Conservation (phyloP, 257 asterid species). For the Gynochthodes officinalis region DNA sequence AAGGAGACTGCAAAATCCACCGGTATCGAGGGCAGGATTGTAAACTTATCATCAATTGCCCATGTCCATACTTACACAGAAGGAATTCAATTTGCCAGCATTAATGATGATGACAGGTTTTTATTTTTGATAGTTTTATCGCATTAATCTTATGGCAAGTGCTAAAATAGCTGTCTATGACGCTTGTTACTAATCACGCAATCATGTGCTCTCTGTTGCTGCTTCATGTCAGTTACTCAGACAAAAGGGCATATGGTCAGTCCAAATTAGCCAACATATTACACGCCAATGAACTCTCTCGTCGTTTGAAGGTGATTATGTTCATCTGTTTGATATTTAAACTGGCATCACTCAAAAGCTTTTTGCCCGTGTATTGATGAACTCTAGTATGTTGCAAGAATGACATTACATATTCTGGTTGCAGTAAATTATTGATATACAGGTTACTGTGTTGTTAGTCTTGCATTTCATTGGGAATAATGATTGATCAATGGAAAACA, state of each 20-base stretch:
- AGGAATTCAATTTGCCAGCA: conserved; percentile 59
- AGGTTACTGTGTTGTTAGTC: background rate
- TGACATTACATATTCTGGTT: background rate
- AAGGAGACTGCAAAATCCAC: conserved; percentile 63
- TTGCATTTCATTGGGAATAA: background rate
- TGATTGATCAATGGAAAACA: background rate
- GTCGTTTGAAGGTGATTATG: conserved; percentile 50
- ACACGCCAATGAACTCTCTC: conserved; percentile 80
- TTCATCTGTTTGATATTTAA: background rate
- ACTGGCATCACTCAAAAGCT: background rate
- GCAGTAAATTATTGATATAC: background rate
- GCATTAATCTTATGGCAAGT: background rate
- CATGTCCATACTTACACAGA: conserved; percentile 50
- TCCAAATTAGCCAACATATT: conserved; percentile 79
- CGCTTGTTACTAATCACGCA: background rate
- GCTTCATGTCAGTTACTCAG: conserved; percentile 48
- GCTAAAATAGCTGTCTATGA: too few species aligned
- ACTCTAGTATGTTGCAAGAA: background rate
- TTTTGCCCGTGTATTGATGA: background rate
- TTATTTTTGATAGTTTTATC: background rate
- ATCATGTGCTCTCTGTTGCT: background rate
- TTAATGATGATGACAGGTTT: conserved; percentile 59
- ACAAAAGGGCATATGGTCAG: conserved; percentile 84
- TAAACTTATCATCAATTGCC: conserved; percentile 77
- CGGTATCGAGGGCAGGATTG: conserved; percentile 79